phyloP scores from a whole-genome alignment of 1,284 basidiomycete genomes.

The Rhodotorula sp. region DNA sequence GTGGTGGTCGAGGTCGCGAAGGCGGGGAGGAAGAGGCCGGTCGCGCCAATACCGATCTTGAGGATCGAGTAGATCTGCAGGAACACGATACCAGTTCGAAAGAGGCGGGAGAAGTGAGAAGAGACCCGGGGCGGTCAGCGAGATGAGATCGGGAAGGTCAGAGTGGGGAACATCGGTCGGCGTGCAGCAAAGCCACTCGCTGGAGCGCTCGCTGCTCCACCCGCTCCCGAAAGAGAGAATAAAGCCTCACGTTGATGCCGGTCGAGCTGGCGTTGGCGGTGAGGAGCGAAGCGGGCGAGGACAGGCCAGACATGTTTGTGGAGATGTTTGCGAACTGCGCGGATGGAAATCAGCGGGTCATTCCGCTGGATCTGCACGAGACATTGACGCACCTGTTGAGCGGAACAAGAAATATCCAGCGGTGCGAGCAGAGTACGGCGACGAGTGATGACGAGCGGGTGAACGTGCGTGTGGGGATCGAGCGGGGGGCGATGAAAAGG shows the following conservation, averaged over 20 bases:
- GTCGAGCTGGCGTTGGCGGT: slow-evolving; percentile 37
- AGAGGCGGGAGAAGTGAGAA: background rate
- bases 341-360: too few relatives aligned
- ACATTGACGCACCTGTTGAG: too few relatives aligned
- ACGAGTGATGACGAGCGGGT: background rate
- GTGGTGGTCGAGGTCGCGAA: slow-evolving; percentile 24
- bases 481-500: background rate
- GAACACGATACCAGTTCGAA: too few relatives aligned
- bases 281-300: slow-evolving; percentile 36
- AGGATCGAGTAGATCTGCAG: slow-evolving; percentile 15
- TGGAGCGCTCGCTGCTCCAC: too few relatives aligned
- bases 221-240: background rate
- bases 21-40: slow-evolving; percentile 34
- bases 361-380: too few relatives aligned
- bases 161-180: background rate
- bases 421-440: too few relatives aligned
- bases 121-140: background rate
- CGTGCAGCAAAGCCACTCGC: too few relatives aligned
- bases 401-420: too few relatives aligned
- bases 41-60: slow-evolving; percentile 17
- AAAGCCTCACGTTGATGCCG: slow-evolving; percentile 30
- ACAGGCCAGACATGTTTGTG: slow-evolving; percentile 35
- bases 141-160: background rate
- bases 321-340: background rate
- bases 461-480: background rate